phyloP scores from a whole-genome alignment of 2,329 filamentous ascomycete genomes.

The Aspergillus sp. region DNA sequence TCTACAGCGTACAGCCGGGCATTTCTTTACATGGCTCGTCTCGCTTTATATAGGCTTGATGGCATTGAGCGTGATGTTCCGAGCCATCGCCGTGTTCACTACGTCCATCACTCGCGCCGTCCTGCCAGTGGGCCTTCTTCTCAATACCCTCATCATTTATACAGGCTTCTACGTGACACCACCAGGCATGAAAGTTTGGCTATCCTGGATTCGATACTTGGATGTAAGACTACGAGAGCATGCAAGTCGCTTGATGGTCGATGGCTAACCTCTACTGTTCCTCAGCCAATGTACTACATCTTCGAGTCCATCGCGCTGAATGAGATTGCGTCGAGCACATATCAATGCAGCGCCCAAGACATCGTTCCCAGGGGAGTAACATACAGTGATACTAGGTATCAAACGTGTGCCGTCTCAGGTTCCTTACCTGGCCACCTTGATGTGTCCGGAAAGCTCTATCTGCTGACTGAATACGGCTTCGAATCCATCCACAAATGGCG shows the following conservation, averaged over 20 bases:
- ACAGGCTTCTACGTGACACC: conserved; percentile 40
- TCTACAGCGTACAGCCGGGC: conserved; percentile 68
- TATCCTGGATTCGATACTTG: conserved; percentile 74
- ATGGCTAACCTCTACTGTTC: neutral
- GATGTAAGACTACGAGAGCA: conserved; percentile 39
- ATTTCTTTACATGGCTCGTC: conserved; percentile 69
- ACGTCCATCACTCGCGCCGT: conserved; percentile 59
- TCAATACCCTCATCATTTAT: conserved; percentile 38
- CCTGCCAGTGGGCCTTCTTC: conserved; percentile 50
- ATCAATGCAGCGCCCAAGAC: conserved; percentile 1
- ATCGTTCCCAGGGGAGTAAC: neutral
- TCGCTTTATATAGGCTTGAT: conserved; percentile 35
- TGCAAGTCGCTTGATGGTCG: neutral
- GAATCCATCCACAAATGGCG: neutral
- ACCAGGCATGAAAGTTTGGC: conserved; percentile 69
- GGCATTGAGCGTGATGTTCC: conserved; percentile 78
- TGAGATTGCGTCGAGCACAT: neutral
- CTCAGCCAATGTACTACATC: conserved; percentile 6
- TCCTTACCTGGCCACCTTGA: neutral
- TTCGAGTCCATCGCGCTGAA: conserved; percentile 7
- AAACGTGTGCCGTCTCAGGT: conserved; percentile 4
- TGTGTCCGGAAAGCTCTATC: neutral
- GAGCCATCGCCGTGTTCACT: conserved; percentile 70
- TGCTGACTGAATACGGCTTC: conserved; percentile 3
- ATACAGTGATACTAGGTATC: neutral